Evolutionary conservation across 208 protist species (phyloP), one percentile per base, ranked within the genome.

Genomic region (Trypanosoma platydactyli): DNA sequence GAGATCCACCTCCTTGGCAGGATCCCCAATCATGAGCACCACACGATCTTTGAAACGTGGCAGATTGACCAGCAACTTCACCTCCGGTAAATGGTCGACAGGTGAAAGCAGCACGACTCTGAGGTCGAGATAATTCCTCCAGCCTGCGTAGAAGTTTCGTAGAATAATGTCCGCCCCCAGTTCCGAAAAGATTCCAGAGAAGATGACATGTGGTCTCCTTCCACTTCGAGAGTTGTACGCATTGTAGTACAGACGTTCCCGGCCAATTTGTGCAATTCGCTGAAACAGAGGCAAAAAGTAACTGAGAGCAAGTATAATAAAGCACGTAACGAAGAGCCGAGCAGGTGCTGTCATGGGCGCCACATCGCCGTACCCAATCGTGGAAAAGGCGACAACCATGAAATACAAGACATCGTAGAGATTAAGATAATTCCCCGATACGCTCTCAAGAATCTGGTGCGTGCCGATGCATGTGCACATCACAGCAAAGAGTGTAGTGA

Each of bases 311-410:
- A 91, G 71, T n/a, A 94, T 66, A 53, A 80, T 67, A 70, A 91
- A 94, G 20, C 71, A 58, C 2, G 62, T 82, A 81, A 87, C 87
- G 69, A 94, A 79, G 35, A 94, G 54, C 38, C 88, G 84, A 16
- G 77, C 84, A 1, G 77, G 76, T 20, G 84, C 81, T 33, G 84
- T 81, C 12, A 42, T 41, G 13, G 83, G 71, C 25, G 64, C 65
- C 16, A 87, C 51, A 63, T 94, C 88, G 58, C 88, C 88, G 68
- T 83, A 94, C 38, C 88, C 88, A 68, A 94, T 90, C 25, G 88
- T 94, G 12, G 61, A 77, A 58, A 91, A 89, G 46, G 80, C 73
- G 30, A 79, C 77, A 16, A 94, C 73, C 72, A 87, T 91, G 55
- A 79, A 81, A 71, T 94, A 94, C 2, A 86, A 29, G 25, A 80